These are phyloP conservation scores for Nasturtium officinale DNA, from an alignment of 345 rosid species.

Conservation along the genomic window DNA sequence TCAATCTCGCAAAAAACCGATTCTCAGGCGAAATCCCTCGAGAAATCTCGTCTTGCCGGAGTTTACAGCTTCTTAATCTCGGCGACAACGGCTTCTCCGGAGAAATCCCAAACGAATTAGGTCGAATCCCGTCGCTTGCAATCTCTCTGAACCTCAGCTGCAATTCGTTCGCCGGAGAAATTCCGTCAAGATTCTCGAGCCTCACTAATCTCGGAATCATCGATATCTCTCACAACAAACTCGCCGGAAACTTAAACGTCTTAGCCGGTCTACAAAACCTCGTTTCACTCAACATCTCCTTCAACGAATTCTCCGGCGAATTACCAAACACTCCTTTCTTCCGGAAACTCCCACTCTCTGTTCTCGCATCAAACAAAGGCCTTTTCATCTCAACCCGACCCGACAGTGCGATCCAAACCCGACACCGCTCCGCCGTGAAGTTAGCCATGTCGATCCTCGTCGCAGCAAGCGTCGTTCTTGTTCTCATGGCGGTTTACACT, in stretches of 20 bases:
- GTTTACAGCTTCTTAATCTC: conserved; percentile 71
- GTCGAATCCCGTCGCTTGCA: conserved; percentile 71
- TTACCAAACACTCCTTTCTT: conserved; percentile 84
- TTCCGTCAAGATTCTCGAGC: conserved; percentile 73
- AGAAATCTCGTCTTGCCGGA: conserved; percentile 69
- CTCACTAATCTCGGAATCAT: conserved; percentile 72
- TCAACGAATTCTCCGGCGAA: conserved; percentile 86
- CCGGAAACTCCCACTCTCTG: conserved; percentile 71
- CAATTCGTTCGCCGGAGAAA: conserved; percentile 66
- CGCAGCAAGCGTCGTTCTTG: conserved; percentile 62
- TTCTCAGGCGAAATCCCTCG: conserved; percentile 71
- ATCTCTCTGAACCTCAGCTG: conserved; percentile 90
- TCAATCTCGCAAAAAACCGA: conserved; percentile 66
- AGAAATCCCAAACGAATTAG: conserved; percentile 76
- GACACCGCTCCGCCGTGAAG: conserved; percentile 55
- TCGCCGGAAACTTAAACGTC: conserved; percentile 63
- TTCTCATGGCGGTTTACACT: conserved; percentile 63
- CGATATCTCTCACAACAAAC: conserved; percentile 80
- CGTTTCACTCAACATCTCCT: conserved; percentile 85
- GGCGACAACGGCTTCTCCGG: conserved; percentile 76
- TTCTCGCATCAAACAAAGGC: conserved; percentile 70
- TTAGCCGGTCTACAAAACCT: conserved; percentile 79
- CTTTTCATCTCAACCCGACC: conserved; percentile 59
- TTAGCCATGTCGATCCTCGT: conserved; percentile 65
- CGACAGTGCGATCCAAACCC: conserved; percentile 41